These are phyloP conservation scores for Fusarium bulbicola DNA, from an alignment of 2,329 filamentous ascomycete species.

Conservation along the genomic window DNA sequence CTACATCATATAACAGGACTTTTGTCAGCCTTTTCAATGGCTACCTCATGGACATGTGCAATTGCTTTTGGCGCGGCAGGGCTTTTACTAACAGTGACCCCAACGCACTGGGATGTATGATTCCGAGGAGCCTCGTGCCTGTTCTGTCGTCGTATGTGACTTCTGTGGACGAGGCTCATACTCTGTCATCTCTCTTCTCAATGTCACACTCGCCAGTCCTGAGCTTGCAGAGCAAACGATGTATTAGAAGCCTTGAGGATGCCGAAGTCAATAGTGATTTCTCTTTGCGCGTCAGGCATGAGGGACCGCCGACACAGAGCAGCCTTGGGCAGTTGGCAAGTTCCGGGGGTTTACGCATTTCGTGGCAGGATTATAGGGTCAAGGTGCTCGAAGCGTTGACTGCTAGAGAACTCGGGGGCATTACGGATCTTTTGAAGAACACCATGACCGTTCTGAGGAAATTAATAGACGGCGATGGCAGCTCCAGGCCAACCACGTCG, in stretches of 20 bases:
- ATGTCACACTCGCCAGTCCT: conserved; percentile 68
- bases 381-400: conserved; percentile 76
- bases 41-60: conserved; percentile 87
- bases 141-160: conserved; percentile 59
- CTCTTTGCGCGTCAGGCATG: conserved; percentile 61
- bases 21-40: conserved; percentile 80
- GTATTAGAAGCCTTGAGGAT: conserved; percentile 67
- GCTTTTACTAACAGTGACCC: conserved; percentile 73
- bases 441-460: conserved; percentile 80
- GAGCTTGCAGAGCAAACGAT: conserved; percentile 63
- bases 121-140: conserved; percentile 56
- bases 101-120: conserved; percentile 66
- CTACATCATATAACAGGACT: conserved; percentile 61
- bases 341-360: conserved; percentile 71
- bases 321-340: conserved; percentile 70
- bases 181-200: conserved; percentile 62
- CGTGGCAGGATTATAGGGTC: conserved; percentile 79
- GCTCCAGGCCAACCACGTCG: conserved; percentile 31
- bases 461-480: conserved; percentile 47
- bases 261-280: conserved; percentile 54
- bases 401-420: conserved; percentile 68
- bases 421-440: conserved; percentile 78
- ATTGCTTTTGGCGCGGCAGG: conserved; percentile 80
- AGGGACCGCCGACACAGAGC: conserved; percentile 74
- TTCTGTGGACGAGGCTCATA: conserved; percentile 56